Evolutionary conservation across 306 rosid species (phyloP), one percentile per base, ranked within the genome.

Genomic region (Acmispon strigosus): DNA sequence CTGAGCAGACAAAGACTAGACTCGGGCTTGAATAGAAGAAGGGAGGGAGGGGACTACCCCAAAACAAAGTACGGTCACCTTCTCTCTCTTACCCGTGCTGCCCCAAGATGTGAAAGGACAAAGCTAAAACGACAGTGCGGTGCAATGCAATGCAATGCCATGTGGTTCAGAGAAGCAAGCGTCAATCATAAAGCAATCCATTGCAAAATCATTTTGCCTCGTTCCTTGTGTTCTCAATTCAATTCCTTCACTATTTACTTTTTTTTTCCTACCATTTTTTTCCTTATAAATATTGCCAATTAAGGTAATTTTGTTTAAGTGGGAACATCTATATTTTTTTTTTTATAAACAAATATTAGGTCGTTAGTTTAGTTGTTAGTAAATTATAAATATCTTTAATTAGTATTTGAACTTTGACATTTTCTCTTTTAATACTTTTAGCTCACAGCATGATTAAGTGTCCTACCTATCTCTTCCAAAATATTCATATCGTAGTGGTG

Each of bases 111-210:
- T 84, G 85, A 86, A 75, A 77, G 70, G 81, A 80, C 79, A 64
- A 63, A 77, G 77, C 44, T 60, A 66, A 41, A 75, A 72, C 71
- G 82, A 80, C 85, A 76, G 80, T 60, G 68, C 81, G 81, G 81
- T 84, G 68, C 69, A 27, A 2, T 27, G 37, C 37, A 32, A 0
- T 32, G 37, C 8, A 47, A 14, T 47, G 78, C 14, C 82, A 78
- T 78, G 78, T 57, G 78, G 59, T 73, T 22, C 83, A 84, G 70
- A 65, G 81, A 0, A 32, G 27, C 1, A 47, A 63, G 70, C 76
- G 80, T 86, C 92, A 89, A 89, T 86, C 90, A 86, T 86, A 79
- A 81, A 86, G 85, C 88, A 86, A 83, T 84, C 5, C 68, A 89
- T 83, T 78, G 77, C 88, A 6, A 78, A 74, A 89, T 89, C 32